Evolutionary conservation across 345 rosid species (phyloP).

Genomic region (Eucalyptus microcorys): DNA sequence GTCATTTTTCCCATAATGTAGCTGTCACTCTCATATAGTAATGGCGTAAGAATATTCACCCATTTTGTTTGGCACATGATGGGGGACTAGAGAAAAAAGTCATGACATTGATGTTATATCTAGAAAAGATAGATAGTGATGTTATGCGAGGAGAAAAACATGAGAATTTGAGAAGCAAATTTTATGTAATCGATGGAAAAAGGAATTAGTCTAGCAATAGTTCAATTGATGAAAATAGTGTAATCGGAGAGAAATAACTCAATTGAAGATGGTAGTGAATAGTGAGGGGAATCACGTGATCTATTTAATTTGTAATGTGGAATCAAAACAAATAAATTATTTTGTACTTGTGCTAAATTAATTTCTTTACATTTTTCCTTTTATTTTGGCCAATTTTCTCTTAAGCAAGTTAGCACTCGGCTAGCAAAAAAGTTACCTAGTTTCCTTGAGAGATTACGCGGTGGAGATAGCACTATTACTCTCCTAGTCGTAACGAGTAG

Average conservation of each 20-base stretch:
- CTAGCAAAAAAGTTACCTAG: neutral
- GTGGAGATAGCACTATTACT: neutral
- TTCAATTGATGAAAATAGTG: neutral
- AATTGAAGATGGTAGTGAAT: neutral
- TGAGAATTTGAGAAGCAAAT: neutral
- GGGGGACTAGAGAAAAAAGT: neutral
- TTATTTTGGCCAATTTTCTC: neutral
- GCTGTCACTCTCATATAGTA: neutral
- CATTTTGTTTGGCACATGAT: neutral
- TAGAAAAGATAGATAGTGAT: neutral
- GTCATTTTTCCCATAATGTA: neutral
- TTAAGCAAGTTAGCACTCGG: neutral
- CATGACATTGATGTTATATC: neutral
- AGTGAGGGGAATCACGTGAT: neutral
- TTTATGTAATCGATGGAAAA: neutral
- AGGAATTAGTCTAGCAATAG: neutral
- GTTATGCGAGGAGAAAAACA: neutral
- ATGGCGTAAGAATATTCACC: fast-evolving
- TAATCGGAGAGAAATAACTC: neutral
- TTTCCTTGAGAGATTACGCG: neutral
- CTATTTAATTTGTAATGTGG: neutral
- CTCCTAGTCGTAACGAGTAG: neutral
- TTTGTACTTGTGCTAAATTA: neutral
- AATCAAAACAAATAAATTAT: neutral
- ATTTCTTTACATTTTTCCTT: neutral